A percentile compares a stretch with the other conserved stretches of the same genome.
Evolutionary conservation across 2,329 filamentous ascomycete species (phyloP).

Genomic region (Calycina herbarum): DNA sequence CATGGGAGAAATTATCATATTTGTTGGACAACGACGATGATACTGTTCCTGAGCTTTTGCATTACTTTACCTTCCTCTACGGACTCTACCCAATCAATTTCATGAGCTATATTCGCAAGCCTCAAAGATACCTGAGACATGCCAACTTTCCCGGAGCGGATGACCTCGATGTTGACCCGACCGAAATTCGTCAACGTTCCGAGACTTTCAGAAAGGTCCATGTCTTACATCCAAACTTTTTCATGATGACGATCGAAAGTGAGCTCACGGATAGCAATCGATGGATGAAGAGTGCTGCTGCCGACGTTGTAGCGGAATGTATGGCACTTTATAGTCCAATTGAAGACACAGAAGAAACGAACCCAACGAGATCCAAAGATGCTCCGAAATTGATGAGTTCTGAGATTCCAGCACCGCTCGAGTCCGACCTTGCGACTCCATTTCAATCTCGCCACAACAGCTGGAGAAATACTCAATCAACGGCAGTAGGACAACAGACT

Average conservation of each 20-base stretch:
- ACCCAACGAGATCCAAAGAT: constrained; percentile 20
- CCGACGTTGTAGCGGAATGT: constrained; percentile 78
- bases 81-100: constrained; percentile 84
- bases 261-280: constrained; percentile 74
- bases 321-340: constrained; percentile 60
- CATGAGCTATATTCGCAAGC: constrained; percentile 82
- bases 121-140: constrained; percentile 74
- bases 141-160: constrained; percentile 69
- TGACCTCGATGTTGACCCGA: constrained; percentile 75
- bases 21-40: constrained; percentile 62
- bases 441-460: constrained; percentile 41
- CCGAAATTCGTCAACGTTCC: constrained; percentile 73
- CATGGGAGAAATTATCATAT: constrained; percentile 66
- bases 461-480: constrained; percentile 56
- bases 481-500: constrained; percentile 40
- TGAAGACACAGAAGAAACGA: constrained; percentile 23
- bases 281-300: constrained; percentile 77
- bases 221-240: constrained; percentile 81
- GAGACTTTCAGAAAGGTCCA: constrained; percentile 74
- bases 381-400: constrained; percentile 9
- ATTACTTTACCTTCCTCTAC: constrained; percentile 81
- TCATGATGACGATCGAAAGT: constrained; percentile 74
- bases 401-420: not conserved
- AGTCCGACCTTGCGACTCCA: constrained; percentile 20
- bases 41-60: constrained; percentile 64